Base-by-base conservation (phyloP, 2,329 filamentous ascomycete species). In the Aspergillus carbonarius region DNA sequence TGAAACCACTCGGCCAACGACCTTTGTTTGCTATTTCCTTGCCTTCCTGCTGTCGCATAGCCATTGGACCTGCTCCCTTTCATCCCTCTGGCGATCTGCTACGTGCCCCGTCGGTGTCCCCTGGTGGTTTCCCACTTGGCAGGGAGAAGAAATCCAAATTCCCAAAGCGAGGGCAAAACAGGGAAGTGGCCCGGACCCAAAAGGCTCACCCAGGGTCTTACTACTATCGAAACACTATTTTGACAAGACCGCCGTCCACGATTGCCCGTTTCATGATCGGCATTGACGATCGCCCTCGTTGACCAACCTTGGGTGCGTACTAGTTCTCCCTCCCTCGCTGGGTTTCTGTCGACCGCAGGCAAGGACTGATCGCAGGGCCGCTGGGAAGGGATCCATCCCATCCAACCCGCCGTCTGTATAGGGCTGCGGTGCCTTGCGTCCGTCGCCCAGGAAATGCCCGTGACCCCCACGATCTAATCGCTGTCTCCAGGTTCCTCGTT, bases 361-460 rank as follows among this genome's bases (percentile, higher is more conserved):
- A 63, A 63, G 63, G 63, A 67, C 60, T 62, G 55, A 66, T 54
- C 39, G 55, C 61, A 64, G 61, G 63, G 55, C 42, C 60, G 44
- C 51, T 64, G 52, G 17, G 54, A 65, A 64, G 63, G 61, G 61
- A 62, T 60, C 46, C 23, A 23, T 23, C 20, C 55, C 58, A 59
- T 50, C 50, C 47, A 53, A 55, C 59, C 59, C 59, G 58, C 47
- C 60, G 59, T 62, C 59, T 49, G 59, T 58, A 55, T 52, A 63
- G 59, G 61, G 59, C 59, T 61, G 53, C 58, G 58, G 62, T 65
- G 62, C 62, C 64, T 66, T 66, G 63, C 64, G 58, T 68, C 61
- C 54, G 58, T 60, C 55, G 54, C 55, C 56, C 54, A 58, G 59
- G 63, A 64, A 60, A 60, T 66, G 60, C 60, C 61, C 63, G 63